phyloP scores from a whole-genome alignment of 306 rosid species.

The Pyrus communis region DNA sequence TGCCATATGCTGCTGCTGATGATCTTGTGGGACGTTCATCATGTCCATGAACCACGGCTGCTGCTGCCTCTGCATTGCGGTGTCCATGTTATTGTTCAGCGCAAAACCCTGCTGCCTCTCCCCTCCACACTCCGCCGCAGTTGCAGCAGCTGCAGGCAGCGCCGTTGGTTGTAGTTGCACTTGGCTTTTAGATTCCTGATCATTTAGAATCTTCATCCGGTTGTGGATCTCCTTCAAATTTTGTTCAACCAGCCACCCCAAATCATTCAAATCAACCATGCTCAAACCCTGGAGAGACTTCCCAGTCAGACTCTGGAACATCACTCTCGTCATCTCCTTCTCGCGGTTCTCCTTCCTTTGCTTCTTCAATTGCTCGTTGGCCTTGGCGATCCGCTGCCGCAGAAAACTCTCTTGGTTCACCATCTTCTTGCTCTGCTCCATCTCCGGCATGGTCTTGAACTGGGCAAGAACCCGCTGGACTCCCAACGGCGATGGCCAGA shows the following conservation, averaged over 20 bases:
- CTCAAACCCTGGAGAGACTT: slow-evolving; percentile 1
- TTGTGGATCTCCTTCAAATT: slow-evolving; percentile 10
- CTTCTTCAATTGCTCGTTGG: slow-evolving; percentile 16
- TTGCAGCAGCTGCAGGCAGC: neutral
- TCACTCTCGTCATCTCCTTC: slow-evolving; percentile 10
- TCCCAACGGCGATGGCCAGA: slow-evolving; percentile 35
- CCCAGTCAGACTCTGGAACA: slow-evolving; percentile 16
- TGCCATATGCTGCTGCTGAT: neutral
- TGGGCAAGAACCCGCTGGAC: slow-evolving; percentile 13
- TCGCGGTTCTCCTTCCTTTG: slow-evolving; percentile 18
- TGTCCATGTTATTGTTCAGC: neutral
- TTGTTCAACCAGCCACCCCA: slow-evolving; percentile 22
- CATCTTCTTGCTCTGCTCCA: slow-evolving; percentile 25
- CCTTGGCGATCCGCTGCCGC: slow-evolving; percentile 16
- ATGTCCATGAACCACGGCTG: neutral
- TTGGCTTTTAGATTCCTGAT: neutral
- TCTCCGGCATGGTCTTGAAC: slow-evolving; percentile 27
- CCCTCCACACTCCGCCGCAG: neutral
- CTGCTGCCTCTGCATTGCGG: neutral
- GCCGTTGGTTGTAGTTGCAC: neutral
- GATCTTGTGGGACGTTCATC: neutral
- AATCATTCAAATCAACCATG: slow-evolving; percentile 19
- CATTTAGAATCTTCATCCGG: slow-evolving; percentile 5
- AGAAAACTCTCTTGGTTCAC: slow-evolving; percentile 27
- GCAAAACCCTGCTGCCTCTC: neutral